Evolutionary conservation across 257 asterid genomes (phyloP).

Genomic region (Solanum pennellii): DNA sequence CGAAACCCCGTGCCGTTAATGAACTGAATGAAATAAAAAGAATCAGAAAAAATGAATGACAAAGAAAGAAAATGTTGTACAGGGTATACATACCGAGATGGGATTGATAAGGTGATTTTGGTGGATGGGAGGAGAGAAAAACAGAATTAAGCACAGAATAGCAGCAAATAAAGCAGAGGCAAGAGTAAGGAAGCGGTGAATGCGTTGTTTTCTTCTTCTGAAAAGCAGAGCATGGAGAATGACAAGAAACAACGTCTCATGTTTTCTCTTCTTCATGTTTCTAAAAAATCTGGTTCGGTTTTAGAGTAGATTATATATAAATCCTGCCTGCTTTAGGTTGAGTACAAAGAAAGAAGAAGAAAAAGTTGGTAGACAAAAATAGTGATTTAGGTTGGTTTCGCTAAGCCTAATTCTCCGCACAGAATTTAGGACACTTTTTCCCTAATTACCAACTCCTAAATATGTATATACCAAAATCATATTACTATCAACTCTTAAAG

Average conservation of each 20-base stretch:
- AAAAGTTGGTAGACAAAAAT: background rate
- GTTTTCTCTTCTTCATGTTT: constrained; percentile 35
- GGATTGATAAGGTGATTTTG: constrained; percentile 9
- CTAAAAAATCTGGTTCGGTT: background rate
- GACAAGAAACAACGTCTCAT: constrained; percentile 7
- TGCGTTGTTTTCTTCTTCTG: constrained; percentile 39
- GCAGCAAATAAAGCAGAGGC: constrained; percentile 29
- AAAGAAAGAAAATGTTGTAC: background rate
- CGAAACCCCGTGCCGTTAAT: constrained; percentile 6
- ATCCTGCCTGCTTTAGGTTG: background rate
- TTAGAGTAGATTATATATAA: background rate
- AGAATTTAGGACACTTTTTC: background rate
- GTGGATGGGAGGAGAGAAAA: constrained; percentile 30
- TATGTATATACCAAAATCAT: too few species aligned
- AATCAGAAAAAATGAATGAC: background rate
- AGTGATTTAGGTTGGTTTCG: background rate
- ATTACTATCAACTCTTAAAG: background rate
- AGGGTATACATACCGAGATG: constrained; percentile 3
- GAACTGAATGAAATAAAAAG: constrained; percentile 8
- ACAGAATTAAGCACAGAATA: constrained; percentile 27
- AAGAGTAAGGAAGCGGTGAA: constrained; percentile 28
- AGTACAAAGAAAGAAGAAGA: background rate
- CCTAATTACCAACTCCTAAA: background rate
- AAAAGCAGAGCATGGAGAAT: constrained; percentile 26
- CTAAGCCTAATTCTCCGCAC: background rate